These are phyloP conservation scores for Xylaria polymorpha DNA, from an alignment of 2,329 filamentous ascomycete species.

Conservation along the genomic window DNA sequence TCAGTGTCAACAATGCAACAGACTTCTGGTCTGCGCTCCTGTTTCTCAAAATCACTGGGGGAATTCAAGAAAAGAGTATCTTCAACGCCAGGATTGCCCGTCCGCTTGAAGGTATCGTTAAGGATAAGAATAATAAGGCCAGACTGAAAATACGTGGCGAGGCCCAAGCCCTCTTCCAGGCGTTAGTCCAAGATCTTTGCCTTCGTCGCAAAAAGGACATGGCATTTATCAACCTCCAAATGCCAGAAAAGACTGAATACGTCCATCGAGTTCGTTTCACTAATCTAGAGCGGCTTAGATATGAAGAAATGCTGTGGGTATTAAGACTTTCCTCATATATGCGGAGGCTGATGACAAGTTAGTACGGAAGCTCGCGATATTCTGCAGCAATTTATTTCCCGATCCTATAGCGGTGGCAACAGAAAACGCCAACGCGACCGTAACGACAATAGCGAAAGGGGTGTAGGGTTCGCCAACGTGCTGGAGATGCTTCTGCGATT, in stretches of 20 bases:
- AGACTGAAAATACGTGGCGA: slow-evolving; percentile 58
- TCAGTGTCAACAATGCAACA: slow-evolving; percentile 79
- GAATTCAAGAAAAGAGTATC: slow-evolving; percentile 76
- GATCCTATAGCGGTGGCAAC: slow-evolving; percentile 18
- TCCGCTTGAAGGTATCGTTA: slow-evolving; percentile 60
- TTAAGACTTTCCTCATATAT: neutral
- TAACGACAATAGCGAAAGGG: slow-evolving; percentile 52
- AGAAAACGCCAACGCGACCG: slow-evolving; percentile 53
- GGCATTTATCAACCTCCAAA: slow-evolving; percentile 83
- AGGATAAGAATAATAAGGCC: slow-evolving; percentile 36
- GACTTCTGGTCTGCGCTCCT: slow-evolving; percentile 84
- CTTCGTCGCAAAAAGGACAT: slow-evolving; percentile 88
- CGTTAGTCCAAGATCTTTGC: slow-evolving; percentile 83
- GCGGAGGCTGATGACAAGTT: slow-evolving; percentile 43
- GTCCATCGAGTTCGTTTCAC: slow-evolving; percentile 80
- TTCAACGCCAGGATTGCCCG: slow-evolving; percentile 80
- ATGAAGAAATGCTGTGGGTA: slow-evolving; percentile 75
- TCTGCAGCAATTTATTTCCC: slow-evolving; percentile 65
- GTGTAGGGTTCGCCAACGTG: slow-evolving; percentile 75
- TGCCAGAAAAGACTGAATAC: slow-evolving; percentile 82
- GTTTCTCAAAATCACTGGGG: slow-evolving; percentile 80
- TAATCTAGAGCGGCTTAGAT: slow-evolving; percentile 79
- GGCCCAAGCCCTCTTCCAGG: slow-evolving; percentile 75
- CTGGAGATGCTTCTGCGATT: slow-evolving; percentile 85
- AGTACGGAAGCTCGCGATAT: slow-evolving; percentile 80